phyloP scores from a whole-genome alignment of 257 asterid genomes.

The Handroanthus guayacan region DNA sequence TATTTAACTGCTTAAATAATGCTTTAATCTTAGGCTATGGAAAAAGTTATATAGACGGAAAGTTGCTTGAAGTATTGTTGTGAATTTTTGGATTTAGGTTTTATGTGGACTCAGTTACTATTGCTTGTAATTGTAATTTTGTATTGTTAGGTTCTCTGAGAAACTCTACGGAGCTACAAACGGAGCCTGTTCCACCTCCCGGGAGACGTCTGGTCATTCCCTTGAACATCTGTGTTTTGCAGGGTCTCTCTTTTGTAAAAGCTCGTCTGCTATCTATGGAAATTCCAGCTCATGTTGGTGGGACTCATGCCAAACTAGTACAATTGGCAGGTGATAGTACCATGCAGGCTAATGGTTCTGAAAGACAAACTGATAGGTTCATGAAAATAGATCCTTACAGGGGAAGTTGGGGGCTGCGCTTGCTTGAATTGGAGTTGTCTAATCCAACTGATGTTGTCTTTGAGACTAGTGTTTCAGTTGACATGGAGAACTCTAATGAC shows the following conservation, averaged over 20 bases:
- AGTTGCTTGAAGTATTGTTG: constrained; percentile 29
- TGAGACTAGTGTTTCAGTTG: constrained; percentile 89
- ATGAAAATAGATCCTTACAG: constrained; percentile 96
- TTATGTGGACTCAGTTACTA: constrained; percentile 30
- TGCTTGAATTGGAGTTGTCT: constrained; percentile 91
- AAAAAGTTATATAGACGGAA: constrained; percentile 4
- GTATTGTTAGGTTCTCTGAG: constrained; percentile 60
- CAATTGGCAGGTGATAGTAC: constrained; percentile 46
- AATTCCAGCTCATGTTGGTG: constrained; percentile 92
- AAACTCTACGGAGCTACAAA: constrained; percentile 53
- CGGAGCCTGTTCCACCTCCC: constrained; percentile 67
- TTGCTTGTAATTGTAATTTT: constrained; percentile 35
- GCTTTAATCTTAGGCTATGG: constrained; percentile 26
- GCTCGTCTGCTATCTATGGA: constrained; percentile 98
- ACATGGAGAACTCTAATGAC: constrained; percentile 59
- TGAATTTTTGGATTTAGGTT: constrained; percentile 12
- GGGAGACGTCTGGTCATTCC: constrained; percentile 94
- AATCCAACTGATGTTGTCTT: constrained; percentile 96
- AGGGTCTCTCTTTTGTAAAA: constrained; percentile 86
- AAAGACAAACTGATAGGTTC: constrained; percentile 71
- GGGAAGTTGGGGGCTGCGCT: constrained; percentile 99
- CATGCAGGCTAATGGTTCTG: constrained; percentile 54
- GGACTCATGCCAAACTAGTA: constrained; percentile 51
- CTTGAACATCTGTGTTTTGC: constrained; percentile 81
- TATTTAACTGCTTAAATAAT: constrained; percentile 3